These are phyloP conservation scores for Rhizopus sp. DNA, from an alignment of 371 early-diverging fungal genomes.

Conservation along the genomic window DNA sequence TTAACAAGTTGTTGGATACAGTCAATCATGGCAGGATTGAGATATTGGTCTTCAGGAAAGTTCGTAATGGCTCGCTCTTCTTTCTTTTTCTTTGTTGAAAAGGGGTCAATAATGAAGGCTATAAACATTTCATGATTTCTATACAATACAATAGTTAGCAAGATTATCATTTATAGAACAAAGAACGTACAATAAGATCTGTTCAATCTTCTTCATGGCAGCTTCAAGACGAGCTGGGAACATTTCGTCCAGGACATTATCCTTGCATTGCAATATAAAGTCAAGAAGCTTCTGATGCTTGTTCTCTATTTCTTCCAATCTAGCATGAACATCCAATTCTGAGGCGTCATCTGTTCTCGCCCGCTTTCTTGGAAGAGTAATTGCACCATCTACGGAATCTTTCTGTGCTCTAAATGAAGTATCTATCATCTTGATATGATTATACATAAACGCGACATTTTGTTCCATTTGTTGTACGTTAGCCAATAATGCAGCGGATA, in stretches of 20 bases:
- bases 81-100: constrained; percentile 8
- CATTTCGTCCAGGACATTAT: constrained; percentile 21
- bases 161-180: background rate
- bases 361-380: constrained; percentile 12
- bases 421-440: constrained; percentile 23
- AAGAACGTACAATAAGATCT: constrained; percentile 19
- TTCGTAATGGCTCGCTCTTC: background rate
- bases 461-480: constrained; percentile 17
- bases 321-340: background rate
- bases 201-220: constrained; percentile 25
- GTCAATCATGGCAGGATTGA: constrained; percentile 23
- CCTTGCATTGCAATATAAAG: constrained; percentile 25
- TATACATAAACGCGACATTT: constrained; percentile 16
- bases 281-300: constrained; percentile 26
- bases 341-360: background rate
- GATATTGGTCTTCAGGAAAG: background rate
- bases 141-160: background rate
- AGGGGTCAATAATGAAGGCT: constrained; percentile 26
- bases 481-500: background rate
- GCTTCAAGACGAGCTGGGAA: constrained; percentile 21
- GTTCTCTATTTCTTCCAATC: constrained; percentile 15
- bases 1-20: constrained; percentile 17
- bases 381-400: background rate
- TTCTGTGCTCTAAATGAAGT: constrained; percentile 4
- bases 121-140: constrained; percentile 32